Evolutionary conservation across 2,329 filamentous ascomycete genomes (phyloP).

Genomic region (Epichloe scottii): DNA sequence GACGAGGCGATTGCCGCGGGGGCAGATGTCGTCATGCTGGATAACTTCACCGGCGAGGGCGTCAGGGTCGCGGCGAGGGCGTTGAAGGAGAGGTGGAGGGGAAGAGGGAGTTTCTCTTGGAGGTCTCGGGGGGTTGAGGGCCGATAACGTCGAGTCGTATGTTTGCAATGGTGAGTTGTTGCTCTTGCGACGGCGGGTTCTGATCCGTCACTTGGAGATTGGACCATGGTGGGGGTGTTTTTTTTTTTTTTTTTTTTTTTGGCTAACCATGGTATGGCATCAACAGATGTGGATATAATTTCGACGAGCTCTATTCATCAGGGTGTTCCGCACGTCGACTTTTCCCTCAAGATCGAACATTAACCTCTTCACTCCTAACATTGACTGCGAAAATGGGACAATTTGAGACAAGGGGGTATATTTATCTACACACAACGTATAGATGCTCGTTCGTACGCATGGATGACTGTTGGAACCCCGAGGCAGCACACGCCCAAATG

Average conservation of each 20-base stretch:
- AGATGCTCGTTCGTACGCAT: background rate
- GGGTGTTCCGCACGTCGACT: conserved; percentile 86
- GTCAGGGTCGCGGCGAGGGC: conserved; percentile 62
- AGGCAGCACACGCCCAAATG: background rate
- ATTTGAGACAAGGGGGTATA: too few relatives aligned
- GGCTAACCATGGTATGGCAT: too few relatives aligned
- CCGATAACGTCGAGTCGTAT: conserved; percentile 72
- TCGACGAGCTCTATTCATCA: conserved; percentile 97
- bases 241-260: background rate
- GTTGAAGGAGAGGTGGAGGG: conserved; percentile 70
- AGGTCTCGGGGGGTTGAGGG: conserved; percentile 87
- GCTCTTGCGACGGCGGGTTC: too few relatives aligned
- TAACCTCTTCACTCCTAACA: conserved; percentile 8
- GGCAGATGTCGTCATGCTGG: conserved; percentile 92
- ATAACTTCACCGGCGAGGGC: conserved; percentile 79
- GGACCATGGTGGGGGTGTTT: too few relatives aligned
- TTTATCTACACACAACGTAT: background rate
- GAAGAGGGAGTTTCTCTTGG: conserved; percentile 63
- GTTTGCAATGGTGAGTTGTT: conserved; percentile 53
- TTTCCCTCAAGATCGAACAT: conserved; percentile 74
- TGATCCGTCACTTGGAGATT: too few relatives aligned
- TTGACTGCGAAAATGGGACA: background rate
- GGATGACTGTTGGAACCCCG: background rate
- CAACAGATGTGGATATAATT: conserved; percentile 76
- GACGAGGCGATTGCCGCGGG: conserved; percentile 84